Evolutionary conservation across 2,329 filamentous ascomycete species (phyloP).

Genomic region (Cordyceps sp.): DNA sequence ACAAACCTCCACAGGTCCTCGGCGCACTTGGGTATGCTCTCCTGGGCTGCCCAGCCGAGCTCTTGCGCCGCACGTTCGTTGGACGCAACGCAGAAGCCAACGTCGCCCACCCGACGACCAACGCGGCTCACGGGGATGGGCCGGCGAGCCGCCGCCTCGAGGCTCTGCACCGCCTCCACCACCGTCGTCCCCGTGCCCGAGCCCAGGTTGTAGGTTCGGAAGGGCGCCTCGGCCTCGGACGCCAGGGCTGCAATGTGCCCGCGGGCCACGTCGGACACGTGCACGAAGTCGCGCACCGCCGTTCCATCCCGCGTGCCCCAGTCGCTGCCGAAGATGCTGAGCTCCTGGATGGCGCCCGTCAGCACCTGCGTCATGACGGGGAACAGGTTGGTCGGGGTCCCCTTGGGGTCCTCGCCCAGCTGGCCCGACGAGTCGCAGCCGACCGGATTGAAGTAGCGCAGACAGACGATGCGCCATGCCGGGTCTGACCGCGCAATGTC

Average conservation of each 20-base stretch:
- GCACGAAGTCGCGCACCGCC: slow-evolving; percentile 50
- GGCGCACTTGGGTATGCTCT: slow-evolving; percentile 15
- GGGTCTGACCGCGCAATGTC: slow-evolving; percentile 44
- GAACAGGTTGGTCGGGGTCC: slow-evolving; percentile 45
- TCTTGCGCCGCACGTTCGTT: slow-evolving; percentile 21
- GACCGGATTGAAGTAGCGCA: slow-evolving; percentile 53
- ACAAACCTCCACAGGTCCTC: slow-evolving; percentile 18
- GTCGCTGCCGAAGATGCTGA: slow-evolving; percentile 48
- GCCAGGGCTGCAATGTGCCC: slow-evolving; percentile 45
- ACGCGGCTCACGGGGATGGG: too few species aligned
- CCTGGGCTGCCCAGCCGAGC: slow-evolving; percentile 20
- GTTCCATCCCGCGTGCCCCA: slow-evolving; percentile 51
- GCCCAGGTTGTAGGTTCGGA: slow-evolving; percentile 28
- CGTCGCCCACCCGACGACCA: slow-evolving; percentile 25
- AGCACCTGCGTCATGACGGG: slow-evolving; percentile 47
- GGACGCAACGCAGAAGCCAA: slow-evolving; percentile 24
- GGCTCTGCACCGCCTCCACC: slow-evolving; percentile 22
- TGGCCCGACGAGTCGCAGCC: slow-evolving; percentile 48
- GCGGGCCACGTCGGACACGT: slow-evolving; percentile 46
- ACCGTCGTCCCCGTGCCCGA: slow-evolving; percentile 28
- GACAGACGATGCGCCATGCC: slow-evolving; percentile 43
- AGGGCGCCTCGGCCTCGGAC: slow-evolving; percentile 12
- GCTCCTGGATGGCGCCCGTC: slow-evolving; percentile 30
- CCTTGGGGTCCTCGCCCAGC: slow-evolving; percentile 45
- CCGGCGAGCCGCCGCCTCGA: slow-evolving; percentile 18